Conservation (phyloP, 345 rosid species). For the Camelina neglecta region DNA sequence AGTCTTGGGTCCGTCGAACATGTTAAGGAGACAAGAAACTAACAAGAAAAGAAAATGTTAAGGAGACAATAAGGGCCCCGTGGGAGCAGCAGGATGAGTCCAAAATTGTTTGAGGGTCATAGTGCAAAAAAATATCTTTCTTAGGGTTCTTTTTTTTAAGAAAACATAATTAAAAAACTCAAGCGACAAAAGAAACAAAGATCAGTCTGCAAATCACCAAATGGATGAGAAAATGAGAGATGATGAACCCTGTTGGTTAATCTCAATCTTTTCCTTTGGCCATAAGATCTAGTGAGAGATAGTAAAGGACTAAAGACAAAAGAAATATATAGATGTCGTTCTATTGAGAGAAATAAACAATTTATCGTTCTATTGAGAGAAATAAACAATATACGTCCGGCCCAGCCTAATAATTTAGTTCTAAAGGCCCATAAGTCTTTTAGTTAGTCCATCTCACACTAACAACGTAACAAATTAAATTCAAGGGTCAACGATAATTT, state of each 20-base stretch:
- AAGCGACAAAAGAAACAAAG: not conserved
- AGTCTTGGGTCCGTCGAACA: not conserved
- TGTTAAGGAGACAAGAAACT: conserved; percentile 5
- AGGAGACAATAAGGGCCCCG: conserved; percentile 30
- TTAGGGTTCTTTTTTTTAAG: not conserved
- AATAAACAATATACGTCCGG: not conserved
- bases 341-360: too few relatives aligned
- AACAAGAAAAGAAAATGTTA: not conserved
- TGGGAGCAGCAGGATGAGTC: conserved; percentile 13
- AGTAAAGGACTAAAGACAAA: not conserved
- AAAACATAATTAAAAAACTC: not conserved
- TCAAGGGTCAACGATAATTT: not conserved
- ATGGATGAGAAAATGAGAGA: not conserved
- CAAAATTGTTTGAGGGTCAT: conserved; percentile 8
- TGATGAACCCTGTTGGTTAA: not conserved
- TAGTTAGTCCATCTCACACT: not conserved
- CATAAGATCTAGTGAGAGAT: not conserved
- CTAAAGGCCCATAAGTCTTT: not conserved
- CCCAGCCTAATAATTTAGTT: not conserved
- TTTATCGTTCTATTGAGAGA: too few relatives aligned
- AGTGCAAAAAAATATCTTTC: not conserved
- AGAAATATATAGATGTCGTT: too few relatives aligned
- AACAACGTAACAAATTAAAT: not conserved
- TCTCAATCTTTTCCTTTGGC: not conserved
- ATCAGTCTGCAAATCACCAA: not conserved